phyloP scores from a whole-genome alignment of 306 rosid genomes.

The Medicago ruthenica region DNA sequence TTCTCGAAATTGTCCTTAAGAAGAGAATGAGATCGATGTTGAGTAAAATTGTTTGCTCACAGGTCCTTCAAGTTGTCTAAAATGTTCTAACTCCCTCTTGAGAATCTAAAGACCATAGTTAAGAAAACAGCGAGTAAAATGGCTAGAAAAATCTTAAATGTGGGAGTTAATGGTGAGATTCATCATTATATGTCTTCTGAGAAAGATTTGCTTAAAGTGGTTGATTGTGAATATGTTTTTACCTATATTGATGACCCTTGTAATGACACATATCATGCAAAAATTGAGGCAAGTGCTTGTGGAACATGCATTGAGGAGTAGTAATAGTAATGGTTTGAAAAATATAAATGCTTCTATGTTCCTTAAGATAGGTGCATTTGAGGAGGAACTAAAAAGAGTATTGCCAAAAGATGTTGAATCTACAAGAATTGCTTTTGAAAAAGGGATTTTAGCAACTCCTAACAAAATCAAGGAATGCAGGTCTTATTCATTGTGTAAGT shows the following conservation, averaged over 20 bases:
- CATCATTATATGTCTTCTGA: constrained; percentile 49
- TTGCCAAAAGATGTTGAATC: constrained; percentile 50
- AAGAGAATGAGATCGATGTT: too few relatives aligned
- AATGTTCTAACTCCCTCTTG: too few relatives aligned
- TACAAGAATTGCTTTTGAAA: constrained; percentile 43
- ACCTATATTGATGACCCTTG: constrained; percentile 52
- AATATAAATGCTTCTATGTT: constrained; percentile 42
- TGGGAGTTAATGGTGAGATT: constrained; percentile 46
- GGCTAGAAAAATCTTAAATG: constrained; percentile 46
- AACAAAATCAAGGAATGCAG: constrained; percentile 47
- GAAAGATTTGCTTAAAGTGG: constrained; percentile 51
- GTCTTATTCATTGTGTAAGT: constrained; percentile 46
- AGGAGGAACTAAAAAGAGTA: constrained; percentile 48
- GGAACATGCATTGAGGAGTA: constrained; percentile 45
- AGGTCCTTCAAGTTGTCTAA: too few relatives aligned
- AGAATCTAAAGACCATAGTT: constrained; percentile 42
- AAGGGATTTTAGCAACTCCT: constrained; percentile 43
- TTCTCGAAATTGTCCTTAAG: too few relatives aligned
- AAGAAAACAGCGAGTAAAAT: constrained; percentile 48
- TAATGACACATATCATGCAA: constrained; percentile 46
- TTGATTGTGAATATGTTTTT: constrained; percentile 50
- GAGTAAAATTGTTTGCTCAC: too few relatives aligned
- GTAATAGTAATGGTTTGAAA: constrained; percentile 35
- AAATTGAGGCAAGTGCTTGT: constrained; percentile 51
- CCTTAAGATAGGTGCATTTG: constrained; percentile 49